Base-by-base conservation (phyloP, 345 rosid species). In the Cochlearia excelsa region DNA sequence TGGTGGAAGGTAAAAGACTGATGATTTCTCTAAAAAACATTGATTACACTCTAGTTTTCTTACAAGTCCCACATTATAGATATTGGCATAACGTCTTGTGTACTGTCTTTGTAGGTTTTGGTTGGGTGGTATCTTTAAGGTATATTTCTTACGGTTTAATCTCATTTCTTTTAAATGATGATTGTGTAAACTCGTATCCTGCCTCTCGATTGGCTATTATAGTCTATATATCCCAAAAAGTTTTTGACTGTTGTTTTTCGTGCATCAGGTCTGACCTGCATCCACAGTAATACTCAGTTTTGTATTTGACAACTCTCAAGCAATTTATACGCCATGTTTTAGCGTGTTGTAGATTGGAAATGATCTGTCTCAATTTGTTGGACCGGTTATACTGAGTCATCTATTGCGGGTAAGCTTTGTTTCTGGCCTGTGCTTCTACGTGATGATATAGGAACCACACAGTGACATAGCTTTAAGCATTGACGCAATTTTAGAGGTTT, bases 101-200 rank as follows among this genome's bases (percentile, higher is more conserved):
- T 29, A 29, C 26, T 65, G 9, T 70, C 60, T 51, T 63, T 57
- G 46, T 74, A 90, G 97, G 82, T 90, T 90, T 67, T 90, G 97
- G 95, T 74, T 84, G 67, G 98, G 85, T 63, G 96, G 95, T 39
- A 26, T 85, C 48, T 86, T 92, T 72, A 92, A 92, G 96, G 98
- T 88, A 80, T 58, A 29, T 28, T 47, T 63, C 42, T 1, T 41
- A 3, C 34, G 29, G 39, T 43, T 69, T 41, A 41, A 8, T 55
- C 34, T 47, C 26, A 5, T 1, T 34, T 10, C 42, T 16, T 16
- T 16, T 38, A 47, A 48, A 30, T 57, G 6, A 41, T 41, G 26
- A 51, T 57, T 57, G 16, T 26, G 46, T 42, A 57, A 39, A 40
- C 57, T 41, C 2, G 9, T 67, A 40, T 35, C 44, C 27, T 42